Base-by-base conservation (phyloP, 768 basidiomycete species). In the Tricholoma hemisulphureum region DNA sequence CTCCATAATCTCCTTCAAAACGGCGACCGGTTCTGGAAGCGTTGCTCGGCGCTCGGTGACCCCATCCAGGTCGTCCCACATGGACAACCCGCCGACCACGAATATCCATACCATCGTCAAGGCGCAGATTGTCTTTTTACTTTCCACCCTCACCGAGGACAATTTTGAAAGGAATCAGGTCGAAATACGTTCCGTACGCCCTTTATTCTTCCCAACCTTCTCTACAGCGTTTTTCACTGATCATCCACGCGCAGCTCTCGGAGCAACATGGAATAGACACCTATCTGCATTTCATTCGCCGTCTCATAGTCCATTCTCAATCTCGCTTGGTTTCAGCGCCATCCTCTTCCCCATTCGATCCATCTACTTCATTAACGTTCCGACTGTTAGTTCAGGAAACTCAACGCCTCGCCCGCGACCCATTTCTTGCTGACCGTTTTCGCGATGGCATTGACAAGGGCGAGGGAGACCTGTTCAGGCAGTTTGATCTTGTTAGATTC, bases 231-330 rank as follows among this genome's bases (percentile, higher is more conserved):
- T 35, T 43, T 57, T 41, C 49, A 6, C 63, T 64, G 60, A 58
- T 49, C 41, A 55, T 60, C 55, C 31, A 59, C 53, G 59, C 68
- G 49, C 74, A 98, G 96, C 85, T 98, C 67, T 92, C 93, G 62
- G 95, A 98, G 71, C 91, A 95, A 69, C 94, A 98, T 82, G 95
- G 95, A 58, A 83, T 94, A 66, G 95, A 97, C 75, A 97, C 95
- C 57, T 97, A 98, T 76, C 84, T 94, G 61, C 95, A 99, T 75
- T 97, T 97, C 79, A 92, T 99, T 64, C 92, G 95, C 60, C 89
- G 96, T 61, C 89, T 97, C 73, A 92, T 98, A 69, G 85, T 89
- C 53, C 91, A 93, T 64, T 92, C 93, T 21, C 88, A 91, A 74
- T 77, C 83, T 51, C 83, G 91, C 59, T 81, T 90, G 43, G 70